These are phyloP conservation scores for Vitis hybrid DNA, from an alignment of 177 flowering plant species.

Conservation along the genomic window DNA sequence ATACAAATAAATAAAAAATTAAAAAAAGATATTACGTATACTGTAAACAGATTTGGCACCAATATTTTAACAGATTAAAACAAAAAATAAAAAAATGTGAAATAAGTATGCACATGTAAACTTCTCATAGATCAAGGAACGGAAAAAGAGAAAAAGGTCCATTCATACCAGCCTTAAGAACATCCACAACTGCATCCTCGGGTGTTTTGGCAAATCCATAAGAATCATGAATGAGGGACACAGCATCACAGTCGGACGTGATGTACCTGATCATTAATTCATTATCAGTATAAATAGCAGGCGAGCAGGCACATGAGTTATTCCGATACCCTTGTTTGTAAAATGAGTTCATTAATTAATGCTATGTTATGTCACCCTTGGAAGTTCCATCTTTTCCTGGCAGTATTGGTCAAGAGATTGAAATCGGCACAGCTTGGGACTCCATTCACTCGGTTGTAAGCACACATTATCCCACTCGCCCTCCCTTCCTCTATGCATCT, in stretches of 20 bases:
- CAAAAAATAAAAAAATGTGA: too few relatives aligned
- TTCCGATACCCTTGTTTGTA: too few relatives aligned
- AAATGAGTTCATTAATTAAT: too few relatives aligned
- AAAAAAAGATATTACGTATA: too few relatives aligned
- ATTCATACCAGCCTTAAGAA: slow-evolving; percentile 70
- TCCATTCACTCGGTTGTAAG: slow-evolving; percentile 90
- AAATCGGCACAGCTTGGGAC: slow-evolving; percentile 82
- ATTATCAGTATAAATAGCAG: too few relatives aligned
- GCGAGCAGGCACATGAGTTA: too few relatives aligned
- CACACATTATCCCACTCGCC: slow-evolving; percentile 94
- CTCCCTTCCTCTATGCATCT: slow-evolving; percentile 68
- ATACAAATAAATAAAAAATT: too few relatives aligned
- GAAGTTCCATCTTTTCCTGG: slow-evolving; percentile 69
- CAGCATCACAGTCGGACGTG: slow-evolving; percentile 90
- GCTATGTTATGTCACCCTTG: slow-evolving; percentile 51
- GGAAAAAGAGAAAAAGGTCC: background rate
- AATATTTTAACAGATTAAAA: too few relatives aligned
- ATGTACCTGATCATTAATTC: slow-evolving; percentile 58
- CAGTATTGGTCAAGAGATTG: slow-evolving; percentile 60
- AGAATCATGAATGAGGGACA: slow-evolving; percentile 56
- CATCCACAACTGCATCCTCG: slow-evolving; percentile 84
- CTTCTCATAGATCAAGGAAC: background rate
- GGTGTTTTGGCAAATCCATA: slow-evolving; percentile 69
- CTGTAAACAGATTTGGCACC: too few relatives aligned
- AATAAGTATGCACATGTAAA: too few relatives aligned